These are phyloP conservation scores for Fusarium beomiforme DNA, from an alignment of 2,329 filamentous ascomycete genomes.

Conservation along the genomic window DNA sequence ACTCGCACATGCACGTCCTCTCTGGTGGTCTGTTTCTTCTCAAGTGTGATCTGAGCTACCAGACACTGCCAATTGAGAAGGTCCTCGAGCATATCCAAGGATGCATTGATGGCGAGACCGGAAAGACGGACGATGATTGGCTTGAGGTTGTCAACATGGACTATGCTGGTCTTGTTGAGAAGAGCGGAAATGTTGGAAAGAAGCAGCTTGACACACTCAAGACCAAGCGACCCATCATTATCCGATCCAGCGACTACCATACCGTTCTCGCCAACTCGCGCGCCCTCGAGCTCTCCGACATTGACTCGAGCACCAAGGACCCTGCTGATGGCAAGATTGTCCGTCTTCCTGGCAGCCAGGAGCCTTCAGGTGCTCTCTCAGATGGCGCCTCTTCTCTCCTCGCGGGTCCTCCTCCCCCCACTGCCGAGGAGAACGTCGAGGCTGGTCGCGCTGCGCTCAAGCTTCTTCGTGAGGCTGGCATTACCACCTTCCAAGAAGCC, in stretches of 20 bases:
- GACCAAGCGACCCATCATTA: constrained; percentile 37
- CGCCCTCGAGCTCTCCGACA: constrained; percentile 37
- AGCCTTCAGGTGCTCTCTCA: constrained; percentile 40
- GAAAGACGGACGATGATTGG: constrained; percentile 39
- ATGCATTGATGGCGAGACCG: constrained; percentile 37
- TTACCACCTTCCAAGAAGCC: constrained; percentile 44
- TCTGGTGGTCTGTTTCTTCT: constrained; percentile 38
- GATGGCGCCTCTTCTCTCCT: constrained; percentile 36
- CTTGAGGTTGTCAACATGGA: constrained; percentile 43
- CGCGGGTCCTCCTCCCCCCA: constrained; percentile 30
- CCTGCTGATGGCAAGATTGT: constrained; percentile 37
- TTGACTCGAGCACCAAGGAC: constrained; percentile 33
- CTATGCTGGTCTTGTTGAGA: constrained; percentile 34
- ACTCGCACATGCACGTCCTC: constrained; percentile 43
- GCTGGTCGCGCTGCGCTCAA: constrained; percentile 40
- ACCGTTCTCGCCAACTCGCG: constrained; percentile 39
- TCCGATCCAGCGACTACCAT: constrained; percentile 41
- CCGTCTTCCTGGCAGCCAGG: constrained; percentile 39
- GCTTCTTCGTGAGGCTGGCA: constrained; percentile 40
- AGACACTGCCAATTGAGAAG: constrained; percentile 30
- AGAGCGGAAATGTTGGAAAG: constrained; percentile 36
- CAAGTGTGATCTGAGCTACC: constrained; percentile 44
- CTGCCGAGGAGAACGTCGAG: constrained; percentile 31
- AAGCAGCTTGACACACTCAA: constrained; percentile 32
- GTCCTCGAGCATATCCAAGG: constrained; percentile 36